Base-by-base conservation (phyloP, 2,329 filamentous ascomycete species). In the Parascedosporium putredinis region DNA sequence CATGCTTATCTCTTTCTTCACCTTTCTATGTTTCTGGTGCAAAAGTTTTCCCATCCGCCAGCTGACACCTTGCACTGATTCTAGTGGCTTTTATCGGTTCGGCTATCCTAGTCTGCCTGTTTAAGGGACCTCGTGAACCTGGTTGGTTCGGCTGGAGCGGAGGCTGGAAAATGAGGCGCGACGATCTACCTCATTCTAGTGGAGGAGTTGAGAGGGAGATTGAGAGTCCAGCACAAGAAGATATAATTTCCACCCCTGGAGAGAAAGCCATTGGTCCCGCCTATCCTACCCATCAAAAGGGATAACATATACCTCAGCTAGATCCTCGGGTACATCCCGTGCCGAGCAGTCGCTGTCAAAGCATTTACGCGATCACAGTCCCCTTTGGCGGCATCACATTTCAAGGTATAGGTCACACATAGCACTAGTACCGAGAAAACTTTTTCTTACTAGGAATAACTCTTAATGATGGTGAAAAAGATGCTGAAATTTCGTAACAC, bases 41-140 rank as follows among this genome's bases (percentile, higher is more conserved):
- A 5, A 34, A 20, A 8, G 7, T 18, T 3, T 22, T 14, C 14
- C 5, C 12, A n/a, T 9, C n/a, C 10, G 14, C 16, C 5, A 24
- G 14, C 4, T 14, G 20, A 45, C 16, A 14, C 12, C 6, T 14
- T 20, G 10, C 18, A 22, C 12, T 24, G 6, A 7, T 14, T 22
- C n/a, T 47, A 50, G 49, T 50, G 3, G 55, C 51, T 0, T 56
- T 56, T 45, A 49, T 56, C 45, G 52, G 49, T 7, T 24, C 55
- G 8, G 51, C 55, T 7, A n/a, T 56, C 25, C 27, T 56, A 3
- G 25, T 40, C n/a, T 24, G 25, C 29, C 20, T 50, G 4, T 23
- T 31, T 20, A 45, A 46, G 31, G 49, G 49, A 8, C 49, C 49
- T 14, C 42, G 34, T 20, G 49, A 50, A 24, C 25, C 40, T 5